phyloP scores from a whole-genome alignment of 345 rosid genomes.

The Arabidopsis arenosa region DNA sequence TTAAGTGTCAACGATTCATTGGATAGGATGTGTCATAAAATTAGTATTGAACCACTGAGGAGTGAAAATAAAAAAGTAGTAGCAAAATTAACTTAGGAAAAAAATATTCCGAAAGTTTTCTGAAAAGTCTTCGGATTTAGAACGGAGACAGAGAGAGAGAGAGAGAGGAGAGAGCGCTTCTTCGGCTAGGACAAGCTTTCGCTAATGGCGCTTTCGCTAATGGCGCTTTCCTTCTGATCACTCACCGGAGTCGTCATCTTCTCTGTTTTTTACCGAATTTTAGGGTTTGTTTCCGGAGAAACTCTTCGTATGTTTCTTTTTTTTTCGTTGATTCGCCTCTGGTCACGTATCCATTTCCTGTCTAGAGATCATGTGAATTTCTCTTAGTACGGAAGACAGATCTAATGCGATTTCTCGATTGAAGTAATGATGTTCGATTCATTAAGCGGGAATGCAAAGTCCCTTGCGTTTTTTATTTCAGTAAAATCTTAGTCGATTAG shows the following conservation, averaged over 20 bases:
- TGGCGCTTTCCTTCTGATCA: slow-evolving; percentile 50
- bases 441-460: slow-evolving; percentile 13
- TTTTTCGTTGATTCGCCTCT: slow-evolving; percentile 12
- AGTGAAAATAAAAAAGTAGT: neutral
- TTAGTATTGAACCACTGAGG: slow-evolving; percentile 9
- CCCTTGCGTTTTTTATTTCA: slow-evolving; percentile 11
- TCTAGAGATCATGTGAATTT: slow-evolving; percentile 30
- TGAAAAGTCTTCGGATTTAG: slow-evolving; percentile 42
- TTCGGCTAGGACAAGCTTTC: slow-evolving; percentile 38
- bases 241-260: slow-evolving; percentile 28
- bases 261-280: slow-evolving; percentile 15
- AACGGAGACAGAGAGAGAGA: slow-evolving; percentile 29
- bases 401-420: slow-evolving; percentile 36
- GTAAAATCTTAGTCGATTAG: slow-evolving; percentile 17
- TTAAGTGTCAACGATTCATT: slow-evolving; percentile 33
- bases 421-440: slow-evolving; percentile 12
- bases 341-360: slow-evolving; percentile 8
- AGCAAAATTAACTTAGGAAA: slow-evolving; percentile 2
- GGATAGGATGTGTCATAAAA: slow-evolving; percentile 40
- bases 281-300: slow-evolving; percentile 27
- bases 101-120: slow-evolving; percentile 21
- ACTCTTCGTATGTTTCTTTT: slow-evolving; percentile 9
- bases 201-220: slow-evolving; percentile 44
- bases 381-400: slow-evolving; percentile 26
- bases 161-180: slow-evolving; percentile 40